phyloP scores from a whole-genome alignment of 108 stramenopile species.

The Fistulifera pelliculosa region DNA sequence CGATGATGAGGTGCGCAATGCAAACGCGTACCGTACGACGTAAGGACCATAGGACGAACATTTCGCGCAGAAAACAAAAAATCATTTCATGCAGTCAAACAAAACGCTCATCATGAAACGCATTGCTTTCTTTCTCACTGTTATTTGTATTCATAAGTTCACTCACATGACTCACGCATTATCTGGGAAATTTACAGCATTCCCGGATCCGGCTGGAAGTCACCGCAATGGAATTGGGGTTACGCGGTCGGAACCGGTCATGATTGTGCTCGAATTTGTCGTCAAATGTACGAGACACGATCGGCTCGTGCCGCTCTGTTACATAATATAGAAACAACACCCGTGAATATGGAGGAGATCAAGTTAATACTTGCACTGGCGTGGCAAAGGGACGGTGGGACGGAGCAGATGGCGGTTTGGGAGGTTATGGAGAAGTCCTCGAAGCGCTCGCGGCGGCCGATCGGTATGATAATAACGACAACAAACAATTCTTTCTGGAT shows the following conservation, averaged over 20 bases:
- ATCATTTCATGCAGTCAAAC: too few relatives aligned
- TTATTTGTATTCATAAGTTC: too few relatives aligned
- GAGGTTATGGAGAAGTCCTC: conserved; percentile 53
- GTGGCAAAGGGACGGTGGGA: conserved; percentile 63
- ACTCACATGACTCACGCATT: background rate
- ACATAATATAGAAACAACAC: conserved; percentile 28
- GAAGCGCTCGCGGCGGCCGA: conserved; percentile 47
- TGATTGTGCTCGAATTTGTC: conserved; percentile 70
- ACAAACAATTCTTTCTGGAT: conserved; percentile 42
- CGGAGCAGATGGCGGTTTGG: conserved; percentile 39
- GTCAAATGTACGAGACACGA: conserved; percentile 32
- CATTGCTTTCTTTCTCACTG: too few relatives aligned
- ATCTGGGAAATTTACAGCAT: conserved; percentile 47
- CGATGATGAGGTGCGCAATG: too few relatives aligned
- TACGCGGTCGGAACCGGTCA: conserved; percentile 68
- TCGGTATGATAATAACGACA: conserved; percentile 52
- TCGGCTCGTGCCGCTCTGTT: conserved; percentile 34
- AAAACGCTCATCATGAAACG: too few relatives aligned
- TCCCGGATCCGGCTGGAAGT: conserved; percentile 60
- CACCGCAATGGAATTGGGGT: conserved; percentile 74
- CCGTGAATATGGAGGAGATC: conserved; percentile 55
- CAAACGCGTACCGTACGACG: too few relatives aligned
- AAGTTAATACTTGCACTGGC: conserved; percentile 64
- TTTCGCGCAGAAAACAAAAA: too few relatives aligned
- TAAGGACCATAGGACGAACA: too few relatives aligned